Evolutionary conservation across 345 rosid genomes (phyloP).

Genomic region (Sapria himalayana): DNA sequence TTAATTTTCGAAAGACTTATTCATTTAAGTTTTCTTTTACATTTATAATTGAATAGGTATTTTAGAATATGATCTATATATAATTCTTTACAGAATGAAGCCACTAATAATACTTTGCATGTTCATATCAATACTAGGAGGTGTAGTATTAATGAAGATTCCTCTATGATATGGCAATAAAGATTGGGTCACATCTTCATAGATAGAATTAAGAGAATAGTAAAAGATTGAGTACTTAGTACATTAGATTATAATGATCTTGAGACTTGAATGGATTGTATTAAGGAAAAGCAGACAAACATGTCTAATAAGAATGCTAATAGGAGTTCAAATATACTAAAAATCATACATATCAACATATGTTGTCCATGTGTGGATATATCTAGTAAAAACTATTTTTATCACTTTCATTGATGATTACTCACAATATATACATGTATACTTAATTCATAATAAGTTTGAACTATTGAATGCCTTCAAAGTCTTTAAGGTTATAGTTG

Average conservation of each 20-base stretch:
- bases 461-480: not conserved
- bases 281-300: not conserved
- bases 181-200: conserved; percentile 5
- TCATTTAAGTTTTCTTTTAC: too few relatives aligned
- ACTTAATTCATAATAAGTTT: not conserved
- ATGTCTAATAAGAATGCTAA: not conserved
- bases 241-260: not conserved
- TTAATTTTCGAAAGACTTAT: too few relatives aligned
- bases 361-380: not conserved
- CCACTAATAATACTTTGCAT: not conserved
- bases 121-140: not conserved
- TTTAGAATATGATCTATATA: too few relatives aligned
- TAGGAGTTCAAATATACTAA: not conserved
- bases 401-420: not conserved
- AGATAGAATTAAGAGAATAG: not conserved
- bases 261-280: not conserved
- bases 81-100: too few relatives aligned
- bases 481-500: not conserved
- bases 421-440: not conserved
- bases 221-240: not conserved
- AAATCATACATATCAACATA: not conserved
- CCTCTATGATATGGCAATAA: not conserved
- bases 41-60: too few relatives aligned
- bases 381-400: not conserved
- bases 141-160: not conserved